Base-by-base conservation (phyloP, 2,329 filamentous ascomycete species). In the Diaporthe aspalathi region DNA sequence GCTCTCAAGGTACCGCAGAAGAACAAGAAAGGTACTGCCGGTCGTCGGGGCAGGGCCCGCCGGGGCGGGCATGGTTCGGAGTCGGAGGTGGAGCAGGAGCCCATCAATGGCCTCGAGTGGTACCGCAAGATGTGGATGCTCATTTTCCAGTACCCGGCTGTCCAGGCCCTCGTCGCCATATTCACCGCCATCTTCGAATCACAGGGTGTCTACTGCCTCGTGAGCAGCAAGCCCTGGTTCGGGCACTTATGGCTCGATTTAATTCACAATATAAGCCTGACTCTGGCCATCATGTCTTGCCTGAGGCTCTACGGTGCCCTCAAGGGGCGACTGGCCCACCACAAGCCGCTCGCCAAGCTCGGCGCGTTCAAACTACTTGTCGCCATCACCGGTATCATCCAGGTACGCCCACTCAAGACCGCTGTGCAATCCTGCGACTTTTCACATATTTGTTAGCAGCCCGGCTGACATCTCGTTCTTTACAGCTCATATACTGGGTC, bases 121-220 rank as follows among this genome's bases (percentile, higher is more conserved):
- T 75, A 81, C 67, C 71, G 76, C 35, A 63, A 69, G 24, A 70
- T 74, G 47, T 83, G 79, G 78, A 73, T 81, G 67, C 71, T 74
- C 14, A 77, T 84, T 47, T 81, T 85, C 52, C 84, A 85, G 74
- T 84, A 83, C 53, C 80, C 83, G 0, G 74, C 79, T 32, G 70
- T 82, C 29, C 73, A 77, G 40, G 49, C 80, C n/a, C 24, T 76
- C 4, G 84, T 79, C 83, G 87, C 73, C 83, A 89, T 78, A 38
- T 56, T 77, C 38, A 77, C 77, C n/a, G 76, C 75, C 53, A 75
- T 80, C 67, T 78, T 79, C 3, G 74, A 81, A 53, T 76, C 74
- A 0, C 74, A 73, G 1, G 75, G 76, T 5, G 74, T 77, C 17
- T 81, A 78, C 73, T 81, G 80, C 72, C 76, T 79, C 22, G 77